phyloP scores from a whole-genome alignment of 805 yeast genomes.

The Metschnikowia colocasiae region DNA sequence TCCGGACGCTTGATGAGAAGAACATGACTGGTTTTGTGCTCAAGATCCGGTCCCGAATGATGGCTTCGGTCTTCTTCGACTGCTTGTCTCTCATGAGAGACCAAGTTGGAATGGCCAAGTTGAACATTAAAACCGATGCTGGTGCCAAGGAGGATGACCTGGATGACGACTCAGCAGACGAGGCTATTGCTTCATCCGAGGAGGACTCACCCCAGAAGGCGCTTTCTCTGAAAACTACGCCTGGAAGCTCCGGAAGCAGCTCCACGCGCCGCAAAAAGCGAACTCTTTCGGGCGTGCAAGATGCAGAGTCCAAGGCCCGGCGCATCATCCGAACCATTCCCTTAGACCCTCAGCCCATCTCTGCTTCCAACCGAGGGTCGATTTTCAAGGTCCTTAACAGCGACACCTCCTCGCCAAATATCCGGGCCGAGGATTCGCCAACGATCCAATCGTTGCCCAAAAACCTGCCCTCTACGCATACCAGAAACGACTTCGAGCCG shows the following conservation, averaged over 20 bases:
- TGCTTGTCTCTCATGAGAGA: slow-evolving; percentile 80
- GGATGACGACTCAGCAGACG: slow-evolving; percentile 23
- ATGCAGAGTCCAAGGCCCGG: slow-evolving; percentile 71
- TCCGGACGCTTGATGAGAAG: slow-evolving; percentile 61
- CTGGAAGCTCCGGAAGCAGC: slow-evolving; percentile 37
- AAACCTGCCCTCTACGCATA: background rate
- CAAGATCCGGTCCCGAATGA: slow-evolving; percentile 76
- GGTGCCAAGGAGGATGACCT: slow-evolving; percentile 21
- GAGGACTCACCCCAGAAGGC: slow-evolving; percentile 21
- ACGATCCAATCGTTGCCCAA: background rate
- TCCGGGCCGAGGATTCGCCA: background rate
- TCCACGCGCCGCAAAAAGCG: slow-evolving; percentile 38
- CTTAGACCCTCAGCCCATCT: slow-evolving; percentile 76
- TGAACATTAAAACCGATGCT: slow-evolving; percentile 36
- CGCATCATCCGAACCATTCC: slow-evolving; percentile 76
- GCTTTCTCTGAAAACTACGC: slow-evolving; percentile 27
- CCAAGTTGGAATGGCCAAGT: slow-evolving; percentile 79
- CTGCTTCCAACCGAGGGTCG: slow-evolving; percentile 36
- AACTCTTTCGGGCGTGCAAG: slow-evolving; percentile 50
- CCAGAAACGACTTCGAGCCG: background rate
- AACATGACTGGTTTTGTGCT: slow-evolving; percentile 41
- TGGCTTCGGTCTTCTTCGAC: slow-evolving; percentile 91
- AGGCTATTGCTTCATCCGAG: slow-evolving; percentile 13
- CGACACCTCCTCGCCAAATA: slow-evolving; percentile 30
- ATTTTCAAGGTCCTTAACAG: slow-evolving; percentile 39